Evolutionary conservation across 495 filamentous ascomycete species (phyloP).

Genomic region (Xylaria bambusicola): DNA sequence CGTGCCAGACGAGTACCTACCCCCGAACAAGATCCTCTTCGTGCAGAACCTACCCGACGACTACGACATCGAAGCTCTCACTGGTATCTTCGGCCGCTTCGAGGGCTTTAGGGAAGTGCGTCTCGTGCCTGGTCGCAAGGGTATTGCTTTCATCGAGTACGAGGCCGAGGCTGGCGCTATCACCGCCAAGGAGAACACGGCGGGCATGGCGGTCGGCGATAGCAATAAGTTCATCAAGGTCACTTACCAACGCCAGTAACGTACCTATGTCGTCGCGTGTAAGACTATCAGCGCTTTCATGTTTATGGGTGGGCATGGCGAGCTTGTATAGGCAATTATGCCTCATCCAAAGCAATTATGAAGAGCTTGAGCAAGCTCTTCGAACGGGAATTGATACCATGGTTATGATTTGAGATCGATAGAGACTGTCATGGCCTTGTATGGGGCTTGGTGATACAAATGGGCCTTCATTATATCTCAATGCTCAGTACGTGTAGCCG

Average conservation of each 20-base stretch:
- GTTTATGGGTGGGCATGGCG: background rate
- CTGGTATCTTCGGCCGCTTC: conserved; percentile 81
- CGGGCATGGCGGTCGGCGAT: conserved; percentile 79
- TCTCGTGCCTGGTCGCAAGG: conserved; percentile 79
- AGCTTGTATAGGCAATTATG: too few relatives aligned
- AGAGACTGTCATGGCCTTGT: too few relatives aligned
- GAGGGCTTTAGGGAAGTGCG: conserved; percentile 94
- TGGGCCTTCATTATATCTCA: too few relatives aligned
- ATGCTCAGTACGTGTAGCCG: too few relatives aligned
- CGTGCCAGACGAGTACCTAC: conserved; percentile 94
- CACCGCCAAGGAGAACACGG: conserved; percentile 90
- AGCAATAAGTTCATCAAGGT: conserved; percentile 49
- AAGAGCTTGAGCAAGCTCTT: too few relatives aligned
- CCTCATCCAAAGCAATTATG: too few relatives aligned
- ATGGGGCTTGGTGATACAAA: too few relatives aligned
- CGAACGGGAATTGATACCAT: too few relatives aligned
- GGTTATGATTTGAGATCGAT: too few relatives aligned
- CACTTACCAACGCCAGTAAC: conserved; percentile 36
- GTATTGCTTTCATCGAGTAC: conserved; percentile 97
- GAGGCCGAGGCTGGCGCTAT: conserved; percentile 87
- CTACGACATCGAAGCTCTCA: conserved; percentile 76
- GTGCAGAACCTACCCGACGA: conserved; percentile 90
- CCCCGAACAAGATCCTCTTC: conserved; percentile 97
- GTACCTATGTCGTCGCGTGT: background rate
- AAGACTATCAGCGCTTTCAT: background rate